These are phyloP conservation scores for Dactylonectria macrodidyma DNA, from an alignment of 2,329 filamentous ascomycete species.

Conservation along the genomic window DNA sequence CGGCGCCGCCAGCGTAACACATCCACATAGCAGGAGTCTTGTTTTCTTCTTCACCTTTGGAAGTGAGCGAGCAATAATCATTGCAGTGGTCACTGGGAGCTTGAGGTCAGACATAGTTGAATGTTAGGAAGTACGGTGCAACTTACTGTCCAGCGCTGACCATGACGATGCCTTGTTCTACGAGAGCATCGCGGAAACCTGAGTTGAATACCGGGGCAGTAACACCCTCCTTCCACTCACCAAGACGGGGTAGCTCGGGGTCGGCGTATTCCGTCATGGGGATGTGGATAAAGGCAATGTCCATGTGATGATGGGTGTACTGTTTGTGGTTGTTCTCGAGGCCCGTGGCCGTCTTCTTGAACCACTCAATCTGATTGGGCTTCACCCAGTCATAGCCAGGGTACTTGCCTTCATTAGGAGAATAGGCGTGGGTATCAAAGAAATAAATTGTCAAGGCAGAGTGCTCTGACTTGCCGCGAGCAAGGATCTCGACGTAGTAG, in stretches of 20 bases:
- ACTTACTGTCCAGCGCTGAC: constrained; percentile 92
- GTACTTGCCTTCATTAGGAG: constrained; percentile 88
- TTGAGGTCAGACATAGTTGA: constrained; percentile 38
- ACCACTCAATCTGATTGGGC: constrained; percentile 94
- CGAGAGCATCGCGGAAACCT: constrained; percentile 90
- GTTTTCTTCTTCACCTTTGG: constrained; percentile 56
- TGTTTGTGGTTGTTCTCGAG: constrained; percentile 84
- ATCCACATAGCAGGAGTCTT: constrained; percentile 88
- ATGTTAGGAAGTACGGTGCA: neutral
- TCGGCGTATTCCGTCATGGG: constrained; percentile 90
- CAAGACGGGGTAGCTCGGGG: constrained; percentile 70
- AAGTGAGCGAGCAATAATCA: constrained; percentile 89
- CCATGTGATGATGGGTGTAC: constrained; percentile 94
- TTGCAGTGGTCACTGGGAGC: constrained; percentile 87
- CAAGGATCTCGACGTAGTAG: constrained; percentile 92
- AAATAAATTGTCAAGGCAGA: constrained; percentile 96
- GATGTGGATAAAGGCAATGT: constrained; percentile 98
- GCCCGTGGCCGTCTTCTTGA: constrained; percentile 81
- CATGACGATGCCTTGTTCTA: constrained; percentile 87
- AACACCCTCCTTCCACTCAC: constrained; percentile 84
- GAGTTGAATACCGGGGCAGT: constrained; percentile 93
- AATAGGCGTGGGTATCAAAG: constrained; percentile 93
- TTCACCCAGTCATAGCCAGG: constrained; percentile 99
- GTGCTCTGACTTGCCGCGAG: constrained; percentile 83
- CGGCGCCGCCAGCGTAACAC: constrained; percentile 94